phyloP scores from a whole-genome alignment of 2,329 filamentous ascomycete genomes.

The Parastagonospora avenae region DNA sequence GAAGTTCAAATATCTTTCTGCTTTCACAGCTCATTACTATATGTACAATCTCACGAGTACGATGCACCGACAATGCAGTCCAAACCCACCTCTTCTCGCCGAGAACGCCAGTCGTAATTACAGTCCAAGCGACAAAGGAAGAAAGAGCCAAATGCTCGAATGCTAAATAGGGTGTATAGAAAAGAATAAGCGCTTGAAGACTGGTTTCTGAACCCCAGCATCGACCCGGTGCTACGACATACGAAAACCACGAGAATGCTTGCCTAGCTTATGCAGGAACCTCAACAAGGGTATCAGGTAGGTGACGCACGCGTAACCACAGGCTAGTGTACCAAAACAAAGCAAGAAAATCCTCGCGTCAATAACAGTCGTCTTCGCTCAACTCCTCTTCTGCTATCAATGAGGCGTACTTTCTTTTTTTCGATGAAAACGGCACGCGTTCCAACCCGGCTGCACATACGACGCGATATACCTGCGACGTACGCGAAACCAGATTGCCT shows the following conservation, averaged over 20 bases:
- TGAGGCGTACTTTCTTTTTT: not conserved
- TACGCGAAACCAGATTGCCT: not conserved
- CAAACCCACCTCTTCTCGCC: not conserved
- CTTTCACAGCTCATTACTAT: conserved; percentile 2
- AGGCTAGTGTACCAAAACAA: not conserved
- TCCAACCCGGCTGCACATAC: not conserved
- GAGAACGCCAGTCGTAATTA: not conserved
- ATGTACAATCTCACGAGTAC: not conserved
- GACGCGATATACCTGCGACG: conserved; percentile 4
- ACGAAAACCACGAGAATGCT: conserved; percentile 2
- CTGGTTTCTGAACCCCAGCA: not conserved
- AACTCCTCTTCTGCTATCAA: not conserved
- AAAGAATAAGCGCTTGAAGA: not conserved
- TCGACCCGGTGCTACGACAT: conserved; percentile 1
- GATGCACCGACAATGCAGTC: conserved; percentile 1
- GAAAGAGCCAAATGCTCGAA: not conserved
- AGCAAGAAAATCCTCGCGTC: conserved; percentile 1
- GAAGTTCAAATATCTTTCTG: not conserved
- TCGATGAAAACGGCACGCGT: not conserved
- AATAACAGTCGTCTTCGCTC: not conserved
- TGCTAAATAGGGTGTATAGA: not conserved
- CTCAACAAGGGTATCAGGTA: conserved; percentile 6
- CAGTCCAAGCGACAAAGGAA: not conserved
- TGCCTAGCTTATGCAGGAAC: conserved; percentile 3
- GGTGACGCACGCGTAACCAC: conserved; percentile 1